phyloP scores from a whole-genome alignment of 2,329 filamentous ascomycete genomes.

The Emydomyces testavorans region DNA sequence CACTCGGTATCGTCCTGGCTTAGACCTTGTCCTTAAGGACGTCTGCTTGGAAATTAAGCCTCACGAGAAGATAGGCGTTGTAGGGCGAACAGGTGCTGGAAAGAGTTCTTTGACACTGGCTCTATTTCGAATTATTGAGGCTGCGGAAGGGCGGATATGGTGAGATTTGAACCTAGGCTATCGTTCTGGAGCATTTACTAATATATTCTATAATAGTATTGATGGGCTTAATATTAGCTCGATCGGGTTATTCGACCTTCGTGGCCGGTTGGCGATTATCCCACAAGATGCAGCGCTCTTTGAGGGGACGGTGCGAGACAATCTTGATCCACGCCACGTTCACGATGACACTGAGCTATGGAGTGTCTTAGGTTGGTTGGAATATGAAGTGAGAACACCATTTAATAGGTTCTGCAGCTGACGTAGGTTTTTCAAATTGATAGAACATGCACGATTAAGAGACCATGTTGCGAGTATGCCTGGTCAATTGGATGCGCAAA shows the following conservation, averaged over 20 bases:
- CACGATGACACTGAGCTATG: constrained; percentile 96
- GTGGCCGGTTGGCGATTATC: constrained; percentile 85
- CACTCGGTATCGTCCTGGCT: constrained; percentile 76
- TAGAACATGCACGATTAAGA: constrained; percentile 85
- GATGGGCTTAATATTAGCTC: constrained; percentile 79
- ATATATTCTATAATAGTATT: constrained; percentile 46
- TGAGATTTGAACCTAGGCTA: constrained; percentile 19
- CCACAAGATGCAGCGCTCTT: constrained; percentile 96
- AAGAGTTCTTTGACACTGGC: constrained; percentile 90
- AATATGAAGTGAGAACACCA: constrained; percentile 1
- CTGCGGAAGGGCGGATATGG: constrained; percentile 62
- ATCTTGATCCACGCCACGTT: constrained; percentile 85
- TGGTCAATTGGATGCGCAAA: constrained; percentile 76
- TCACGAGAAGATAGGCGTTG: constrained; percentile 95
- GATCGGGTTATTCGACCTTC: constrained; percentile 80
- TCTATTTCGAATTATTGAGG: constrained; percentile 91
- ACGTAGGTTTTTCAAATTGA: not conserved
- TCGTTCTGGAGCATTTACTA: constrained; percentile 6
- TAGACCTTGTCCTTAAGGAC: constrained; percentile 88
- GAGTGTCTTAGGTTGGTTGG: constrained; percentile 81
- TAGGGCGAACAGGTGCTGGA: constrained; percentile 88
- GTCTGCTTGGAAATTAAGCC: constrained; percentile 86
- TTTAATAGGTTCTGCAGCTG: not conserved
- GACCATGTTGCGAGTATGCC: constrained; percentile 79
- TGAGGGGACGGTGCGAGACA: constrained; percentile 84